Evolutionary conservation across 1,284 basidiomycete species (phyloP), one percentile per base, ranked within the genome.

Genomic region (Fomitiporia mediterranea): DNA sequence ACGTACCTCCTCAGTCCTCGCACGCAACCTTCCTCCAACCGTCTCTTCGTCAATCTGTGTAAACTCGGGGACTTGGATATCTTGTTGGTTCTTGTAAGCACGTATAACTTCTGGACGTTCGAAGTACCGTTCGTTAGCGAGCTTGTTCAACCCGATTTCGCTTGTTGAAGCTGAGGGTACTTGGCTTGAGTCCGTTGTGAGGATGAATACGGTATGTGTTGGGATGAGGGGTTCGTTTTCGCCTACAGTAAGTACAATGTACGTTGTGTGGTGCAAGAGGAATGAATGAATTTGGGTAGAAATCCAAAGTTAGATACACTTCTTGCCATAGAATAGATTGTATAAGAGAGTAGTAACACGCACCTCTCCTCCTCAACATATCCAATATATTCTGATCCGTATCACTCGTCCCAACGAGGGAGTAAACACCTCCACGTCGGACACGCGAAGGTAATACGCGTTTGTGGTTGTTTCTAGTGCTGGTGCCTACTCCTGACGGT

Each of bases 341-440:
- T n/a, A n/a, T n/a, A n/a, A n/a, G n/a, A n/a, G n/a, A n/a, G n/a
- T n/a, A n/a, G 3, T 23, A 39, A 23, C 28, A 55, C 89, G 68
- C 70, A 94, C 91, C 78, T 75, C 79, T 83, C 65, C 89, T 81
- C 69, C 83, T 82, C 64, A 89, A 78, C 64, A 85, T 87, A 64
- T 94, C 91, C 60, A 93, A 70, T 67, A 95, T 88, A 82, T 91
- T 86, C 59, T 84, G 67, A 73, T 95, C 92, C 27, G 86, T 72
- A 61, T 92, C 89, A 67, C 83, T 83, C 60, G 69, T 82, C 56
- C 89, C 87, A 49, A 89, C 80, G 35, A 71, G 71, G 19, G 55
- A 25, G 2, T 84, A 86, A 37, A 86, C 85, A 3, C 87, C 88
- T 50, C 89, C 86, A 57, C 91, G 80, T 62, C 89, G 79, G 55